phyloP scores from a whole-genome alignment of 2,329 filamentous ascomycete genomes.

The Trichothecium roseum region DNA sequence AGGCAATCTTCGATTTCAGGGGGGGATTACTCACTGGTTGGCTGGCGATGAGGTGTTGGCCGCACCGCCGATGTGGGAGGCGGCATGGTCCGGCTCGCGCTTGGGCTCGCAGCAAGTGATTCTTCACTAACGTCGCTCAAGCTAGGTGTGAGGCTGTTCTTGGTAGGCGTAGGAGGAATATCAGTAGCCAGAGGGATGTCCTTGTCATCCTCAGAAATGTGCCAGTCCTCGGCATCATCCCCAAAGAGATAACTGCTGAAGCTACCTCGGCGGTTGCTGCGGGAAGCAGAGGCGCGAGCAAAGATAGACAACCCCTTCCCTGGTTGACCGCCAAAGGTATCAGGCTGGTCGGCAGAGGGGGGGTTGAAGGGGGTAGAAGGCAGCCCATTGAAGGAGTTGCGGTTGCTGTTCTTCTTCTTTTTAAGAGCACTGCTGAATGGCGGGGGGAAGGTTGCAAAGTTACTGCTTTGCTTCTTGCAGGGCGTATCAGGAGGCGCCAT shows the following conservation, averaged over 20 bases:
- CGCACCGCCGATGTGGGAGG: constrained; percentile 30
- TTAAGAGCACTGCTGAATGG: constrained; percentile 44
- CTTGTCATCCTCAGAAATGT: constrained; percentile 14
- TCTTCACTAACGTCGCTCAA: constrained; percentile 25
- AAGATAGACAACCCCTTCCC: constrained; percentile 59
- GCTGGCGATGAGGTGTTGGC: constrained; percentile 23
- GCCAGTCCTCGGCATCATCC: constrained; percentile 60
- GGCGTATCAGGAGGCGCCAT: constrained; percentile 84
- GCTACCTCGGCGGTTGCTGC: constrained; percentile 49
- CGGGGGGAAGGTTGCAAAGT: constrained; percentile 57
- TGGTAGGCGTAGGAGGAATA: constrained; percentile 89
- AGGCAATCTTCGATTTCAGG: background rate
- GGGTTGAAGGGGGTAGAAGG: constrained; percentile 75
- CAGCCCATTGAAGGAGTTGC: constrained; percentile 60
- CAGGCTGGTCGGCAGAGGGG: constrained; percentile 35
- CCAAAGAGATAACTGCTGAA: constrained; percentile 74
- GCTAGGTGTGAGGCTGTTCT: constrained; percentile 43
- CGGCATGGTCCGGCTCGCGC: constrained; percentile 30
- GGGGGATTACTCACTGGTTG: constrained; percentile 32
- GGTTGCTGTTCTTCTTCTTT: constrained; percentile 50
- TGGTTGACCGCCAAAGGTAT: constrained; percentile 37
- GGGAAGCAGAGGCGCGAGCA: constrained; percentile 37
- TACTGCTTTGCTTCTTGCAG: constrained; percentile 68
- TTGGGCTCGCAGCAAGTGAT: constrained; percentile 33
- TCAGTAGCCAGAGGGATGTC: constrained; percentile 37